phyloP scores from a whole-genome alignment of 495 filamentous ascomycete genomes.

The Daldinia decipiens region DNA sequence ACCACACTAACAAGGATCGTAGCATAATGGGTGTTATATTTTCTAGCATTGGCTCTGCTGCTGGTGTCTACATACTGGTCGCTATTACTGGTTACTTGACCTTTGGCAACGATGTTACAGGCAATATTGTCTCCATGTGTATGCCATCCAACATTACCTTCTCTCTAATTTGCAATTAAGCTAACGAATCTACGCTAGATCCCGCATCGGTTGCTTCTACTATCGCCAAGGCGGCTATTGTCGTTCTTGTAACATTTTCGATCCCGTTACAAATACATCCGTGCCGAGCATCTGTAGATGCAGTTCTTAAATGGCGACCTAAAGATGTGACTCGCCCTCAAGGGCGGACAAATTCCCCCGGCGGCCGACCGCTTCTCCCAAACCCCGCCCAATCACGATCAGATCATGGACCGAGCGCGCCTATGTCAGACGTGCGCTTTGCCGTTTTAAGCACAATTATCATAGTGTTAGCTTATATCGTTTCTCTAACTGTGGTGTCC shows the following conservation, averaged over 20 bases:
- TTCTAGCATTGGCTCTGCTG: constrained; percentile 83
- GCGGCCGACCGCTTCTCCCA: constrained; percentile 56
- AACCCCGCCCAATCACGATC: constrained; percentile 49
- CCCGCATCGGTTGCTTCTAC: constrained; percentile 82
- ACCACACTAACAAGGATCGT: constrained; percentile 45
- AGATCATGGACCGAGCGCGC: constrained; percentile 50
- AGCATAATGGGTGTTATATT: constrained; percentile 83
- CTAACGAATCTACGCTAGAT: constrained; percentile 56
- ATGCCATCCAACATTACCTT: constrained; percentile 24
- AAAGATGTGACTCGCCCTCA: constrained; percentile 45
- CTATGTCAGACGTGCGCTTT: constrained; percentile 88
- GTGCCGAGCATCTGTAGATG: constrained; percentile 91
- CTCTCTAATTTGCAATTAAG: not conserved
- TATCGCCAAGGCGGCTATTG: constrained; percentile 93
- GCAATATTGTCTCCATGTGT: constrained; percentile 96
- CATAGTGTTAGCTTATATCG: constrained; percentile 82
- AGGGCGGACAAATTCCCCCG: constrained; percentile 49
- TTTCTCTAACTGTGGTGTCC: constrained; percentile 89
- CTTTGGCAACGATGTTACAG: constrained; percentile 84
- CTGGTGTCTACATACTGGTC: constrained; percentile 85
- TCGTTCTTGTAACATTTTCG: constrained; percentile 95
- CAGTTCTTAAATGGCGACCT: constrained; percentile 91
- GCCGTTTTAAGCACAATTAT: constrained; percentile 88
- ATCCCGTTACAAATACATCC: constrained; percentile 96
- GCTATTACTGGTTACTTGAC: constrained; percentile 95